Base-by-base conservation (phyloP, 1,284 basidiomycete genomes). In the Earliella scabrosa region DNA sequence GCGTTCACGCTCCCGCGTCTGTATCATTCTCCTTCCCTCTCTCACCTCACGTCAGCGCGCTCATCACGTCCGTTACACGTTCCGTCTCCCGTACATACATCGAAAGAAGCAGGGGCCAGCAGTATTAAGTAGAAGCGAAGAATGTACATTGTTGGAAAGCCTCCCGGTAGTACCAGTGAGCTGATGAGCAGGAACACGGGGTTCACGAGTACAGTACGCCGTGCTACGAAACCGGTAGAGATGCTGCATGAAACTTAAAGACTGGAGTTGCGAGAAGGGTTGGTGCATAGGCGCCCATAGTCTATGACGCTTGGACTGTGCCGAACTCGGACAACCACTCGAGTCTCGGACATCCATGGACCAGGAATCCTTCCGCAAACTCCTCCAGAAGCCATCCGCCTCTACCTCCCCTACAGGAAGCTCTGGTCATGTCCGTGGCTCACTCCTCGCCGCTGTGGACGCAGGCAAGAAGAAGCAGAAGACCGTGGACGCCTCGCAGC, bases 351-450 rank as follows among this genome's bases (percentile, higher is more conserved):
- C n/a, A n/a, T n/a, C n/a, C 3, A 59, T 49, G 52, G 52, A 45
- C 49, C 61, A 79, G 75, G 75, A 78, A 41, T 74, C 75, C 2
- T 79, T 79, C 63, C 66, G 79, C 38, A 61, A 66, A 32, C 55
- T 79, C 11, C 61, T 79, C 29, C 38, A 63, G 14, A 63, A 62
- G 10, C 52, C 64, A 2, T 46, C 56, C 1, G 10, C 60, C 20
- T 26, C 62, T 2, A 51, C 56, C 14, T 16, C 56, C 23, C n/a
- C 54, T n/a, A 16, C 55, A 3, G n/a, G 34, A 7, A 32, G 54
- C 6, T 54, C 60, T 4, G 52, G 51, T 1, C 60, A 57, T 29
- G 52, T 62, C 0, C 63, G 68, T 32, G 54, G 68, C 63, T 54
- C 71, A 52, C 45, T 64, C 21, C 46, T 66, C 53, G 43, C 63